phyloP scores from a whole-genome alignment of 129 eudicot genomes.

The Helichrysum umbraculigerum region DNA sequence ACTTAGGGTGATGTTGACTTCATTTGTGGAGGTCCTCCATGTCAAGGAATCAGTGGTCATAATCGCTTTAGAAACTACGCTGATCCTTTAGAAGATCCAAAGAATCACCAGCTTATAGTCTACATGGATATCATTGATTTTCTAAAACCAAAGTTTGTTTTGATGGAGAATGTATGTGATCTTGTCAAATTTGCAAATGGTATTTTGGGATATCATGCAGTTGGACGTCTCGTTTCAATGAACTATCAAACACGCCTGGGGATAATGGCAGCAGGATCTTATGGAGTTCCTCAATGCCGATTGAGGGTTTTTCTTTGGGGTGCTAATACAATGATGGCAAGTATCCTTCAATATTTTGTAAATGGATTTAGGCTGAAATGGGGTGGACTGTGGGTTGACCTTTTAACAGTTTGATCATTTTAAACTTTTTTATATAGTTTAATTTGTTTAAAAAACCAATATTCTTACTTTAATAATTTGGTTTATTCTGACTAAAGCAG shows the following conservation, averaged over 20 bases:
- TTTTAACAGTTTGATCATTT: not conserved
- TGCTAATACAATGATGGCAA: constrained; percentile 55
- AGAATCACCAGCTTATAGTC: constrained; percentile 64
- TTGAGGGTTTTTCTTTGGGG: constrained; percentile 78
- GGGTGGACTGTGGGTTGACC: not conserved
- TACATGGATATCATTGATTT: constrained; percentile 63
- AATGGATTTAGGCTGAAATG: not conserved
- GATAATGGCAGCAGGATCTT: constrained; percentile 82
- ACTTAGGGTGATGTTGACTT: constrained; percentile 70
- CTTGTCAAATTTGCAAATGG: constrained; percentile 59
- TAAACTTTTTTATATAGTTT: too few species aligned
- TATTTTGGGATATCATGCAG: constrained; percentile 46
- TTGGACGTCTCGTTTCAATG: constrained; percentile 63
- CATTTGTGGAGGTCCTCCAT: constrained; percentile 89
- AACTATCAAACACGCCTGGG: constrained; percentile 72
- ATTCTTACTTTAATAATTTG: too few species aligned
- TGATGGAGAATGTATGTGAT: constrained; percentile 86
- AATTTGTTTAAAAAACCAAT: too few species aligned
- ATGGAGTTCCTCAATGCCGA: constrained; percentile 75
- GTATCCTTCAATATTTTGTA: constrained; percentile 1
- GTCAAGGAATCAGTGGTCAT: constrained; percentile 83
- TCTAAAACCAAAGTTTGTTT: constrained; percentile 56
- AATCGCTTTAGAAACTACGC: constrained; percentile 53
- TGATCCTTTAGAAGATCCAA: constrained; percentile 55
- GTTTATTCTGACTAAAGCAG: too few species aligned